Evolutionary conservation across 2,329 filamentous ascomycete species (phyloP).

Genomic region (Ophiostoma himal-ulmi): DNA sequence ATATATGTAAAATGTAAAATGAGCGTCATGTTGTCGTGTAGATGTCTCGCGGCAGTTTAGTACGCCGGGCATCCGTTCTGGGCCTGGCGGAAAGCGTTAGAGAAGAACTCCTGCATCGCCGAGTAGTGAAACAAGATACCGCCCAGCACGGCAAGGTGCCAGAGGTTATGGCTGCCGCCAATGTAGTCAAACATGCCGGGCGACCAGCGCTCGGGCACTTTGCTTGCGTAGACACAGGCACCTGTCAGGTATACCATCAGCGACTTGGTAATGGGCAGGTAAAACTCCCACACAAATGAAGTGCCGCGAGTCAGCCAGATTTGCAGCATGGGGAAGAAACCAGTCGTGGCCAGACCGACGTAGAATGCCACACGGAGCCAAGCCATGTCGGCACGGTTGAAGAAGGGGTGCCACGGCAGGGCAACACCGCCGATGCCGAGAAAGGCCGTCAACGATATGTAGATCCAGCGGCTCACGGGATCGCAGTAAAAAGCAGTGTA

Average conservation of each 20-base stretch:
- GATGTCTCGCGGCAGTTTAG: constrained; percentile 28
- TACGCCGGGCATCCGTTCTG: constrained; percentile 53
- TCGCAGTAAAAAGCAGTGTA: constrained; percentile 99
- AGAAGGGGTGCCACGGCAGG: constrained; percentile 90
- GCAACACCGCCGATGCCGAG: constrained; percentile 84
- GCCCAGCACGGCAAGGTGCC: constrained; percentile 90
- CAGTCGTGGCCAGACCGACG: constrained; percentile 76
- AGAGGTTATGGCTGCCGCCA: constrained; percentile 93
- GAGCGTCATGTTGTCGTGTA: background rate
- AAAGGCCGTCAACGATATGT: constrained; percentile 73
- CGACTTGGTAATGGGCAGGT: constrained; percentile 78
- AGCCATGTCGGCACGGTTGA: constrained; percentile 87
- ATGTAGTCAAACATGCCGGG: constrained; percentile 94
- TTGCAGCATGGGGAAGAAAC: constrained; percentile 83
- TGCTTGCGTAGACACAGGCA: constrained; percentile 81
- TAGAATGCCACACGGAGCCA: constrained; percentile 93
- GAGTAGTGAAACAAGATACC: constrained; percentile 96
- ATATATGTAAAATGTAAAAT: background rate
- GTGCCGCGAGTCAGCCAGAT: constrained; percentile 70
- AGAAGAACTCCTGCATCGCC: constrained; percentile 94
- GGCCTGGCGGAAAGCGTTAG: constrained; percentile 65
- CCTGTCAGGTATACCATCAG: constrained; percentile 79
- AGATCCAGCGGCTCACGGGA: constrained; percentile 75
- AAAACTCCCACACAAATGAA: constrained; percentile 83
- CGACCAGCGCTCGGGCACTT: constrained; percentile 86